Evolutionary conservation across 768 basidiomycete species (phyloP), one percentile per base, ranked within the genome.

Genomic region (Hericium rajendrae): DNA sequence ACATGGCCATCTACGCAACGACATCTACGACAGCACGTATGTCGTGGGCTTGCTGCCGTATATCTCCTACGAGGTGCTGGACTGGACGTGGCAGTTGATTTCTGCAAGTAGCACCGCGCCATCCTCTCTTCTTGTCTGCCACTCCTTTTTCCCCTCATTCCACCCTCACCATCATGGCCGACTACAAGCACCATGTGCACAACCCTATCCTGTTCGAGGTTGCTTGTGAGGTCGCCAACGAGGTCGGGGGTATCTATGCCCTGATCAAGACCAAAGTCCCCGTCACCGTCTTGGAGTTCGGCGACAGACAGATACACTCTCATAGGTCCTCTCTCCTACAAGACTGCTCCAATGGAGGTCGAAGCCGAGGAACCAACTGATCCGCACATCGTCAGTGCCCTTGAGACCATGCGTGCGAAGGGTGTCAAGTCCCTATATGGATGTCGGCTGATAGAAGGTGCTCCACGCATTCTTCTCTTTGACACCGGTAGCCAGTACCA

Each of bases 251-350:
- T 60, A 97, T 97, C 73, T 97, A 97, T 80, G 97, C 95, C 62
- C 95, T 99, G 75, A 97, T 98, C 70, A 97, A 97, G 76, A 98
- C 97, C 53, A 99, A 99, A 70, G 94, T 97, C 57, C 97, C 97
- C 55, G 92, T 99, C 74, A 98, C 97, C 64, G 89, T 94, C 68
- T 84, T 85, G 56, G 97, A 98, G 73, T 98, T 88, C 74, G 94
- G 91, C 67, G 90, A 92, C 73, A 81, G 94, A 67, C 73, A 81
- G 94, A 67, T 97, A 95, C 76, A 90, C 86, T 64, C 85, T 99
- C 70, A 91, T 99, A 66, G 95, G 95, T 37, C 97, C 97, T n/a
- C 83, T 99, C 61, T 89, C 86, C 52, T 95, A 98, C 85, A 98
- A 98, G 77, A 86, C 91, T 1, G 95, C 95, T 0, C 94, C 95